Evolutionary conservation across 345 rosid genomes (phyloP).

Genomic region (Linum tenue): DNA sequence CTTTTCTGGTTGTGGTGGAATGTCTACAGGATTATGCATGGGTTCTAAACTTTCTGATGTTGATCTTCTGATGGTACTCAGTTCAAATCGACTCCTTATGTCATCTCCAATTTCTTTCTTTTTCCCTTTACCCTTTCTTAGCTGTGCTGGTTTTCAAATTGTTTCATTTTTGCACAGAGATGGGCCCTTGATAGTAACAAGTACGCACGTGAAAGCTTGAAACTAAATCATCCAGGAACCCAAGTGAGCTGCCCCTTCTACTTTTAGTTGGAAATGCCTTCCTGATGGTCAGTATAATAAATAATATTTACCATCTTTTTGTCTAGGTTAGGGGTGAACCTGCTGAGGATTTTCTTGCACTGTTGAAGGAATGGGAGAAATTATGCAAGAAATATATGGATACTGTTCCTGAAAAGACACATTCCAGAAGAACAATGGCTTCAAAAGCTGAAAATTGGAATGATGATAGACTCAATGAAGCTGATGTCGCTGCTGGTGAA

Average conservation of each 20-base stretch:
- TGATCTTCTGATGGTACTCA: conserved; percentile 68
- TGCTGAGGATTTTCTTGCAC: conserved; percentile 73
- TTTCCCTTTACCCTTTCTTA: not conserved
- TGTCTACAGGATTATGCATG: conserved; percentile 89
- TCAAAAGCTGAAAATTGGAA: conserved; percentile 15
- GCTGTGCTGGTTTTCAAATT: conserved; percentile 13
- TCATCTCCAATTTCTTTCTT: conserved; percentile 1
- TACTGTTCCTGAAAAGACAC: conserved; percentile 15
- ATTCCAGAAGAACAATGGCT: conserved; percentile 17
- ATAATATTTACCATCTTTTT: conserved; percentile 1
- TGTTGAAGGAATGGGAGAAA: conserved; percentile 79
- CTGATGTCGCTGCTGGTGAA: conserved; percentile 40
- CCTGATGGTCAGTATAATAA: conserved; percentile 4
- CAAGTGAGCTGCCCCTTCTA: conserved; percentile 32
- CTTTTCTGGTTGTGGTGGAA: conserved; percentile 96
- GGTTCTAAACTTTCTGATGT: conserved; percentile 65
- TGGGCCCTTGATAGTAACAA: conserved; percentile 73
- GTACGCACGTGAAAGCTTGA: conserved; percentile 80
- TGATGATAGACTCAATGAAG: conserved; percentile 26
- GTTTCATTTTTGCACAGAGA: conserved; percentile 38
- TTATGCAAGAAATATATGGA: conserved; percentile 52
- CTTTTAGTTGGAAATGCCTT: not conserved
- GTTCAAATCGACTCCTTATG: conserved; percentile 19
- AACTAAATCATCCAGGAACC: conserved; percentile 73
- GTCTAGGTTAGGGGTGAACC: conserved; percentile 76